These are phyloP conservation scores for Phoma sp. DNA, from an alignment of 2,329 filamentous ascomycete genomes.

Conservation along the genomic window DNA sequence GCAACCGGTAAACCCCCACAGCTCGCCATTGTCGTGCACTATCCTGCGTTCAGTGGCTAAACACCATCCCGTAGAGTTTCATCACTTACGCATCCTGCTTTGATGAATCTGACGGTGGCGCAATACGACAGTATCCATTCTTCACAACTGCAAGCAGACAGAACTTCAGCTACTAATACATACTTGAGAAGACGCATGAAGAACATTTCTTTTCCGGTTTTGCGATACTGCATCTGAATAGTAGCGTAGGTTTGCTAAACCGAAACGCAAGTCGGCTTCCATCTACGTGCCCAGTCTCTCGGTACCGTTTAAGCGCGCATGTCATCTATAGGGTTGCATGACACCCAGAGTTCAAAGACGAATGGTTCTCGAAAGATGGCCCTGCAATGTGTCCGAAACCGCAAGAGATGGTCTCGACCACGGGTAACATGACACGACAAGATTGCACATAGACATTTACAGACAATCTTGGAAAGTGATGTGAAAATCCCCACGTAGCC, in stretches of 20 bases:
- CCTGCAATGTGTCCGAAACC: constrained; percentile 7
- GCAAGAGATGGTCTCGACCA: constrained; percentile 2
- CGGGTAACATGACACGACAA: not conserved
- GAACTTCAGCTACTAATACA: not conserved
- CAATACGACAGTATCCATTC: not conserved
- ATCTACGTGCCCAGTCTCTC: constrained; percentile 14
- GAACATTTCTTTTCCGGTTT: constrained; percentile 18
- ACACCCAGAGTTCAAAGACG: not conserved
- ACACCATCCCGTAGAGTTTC: not conserved
- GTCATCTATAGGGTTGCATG: not conserved
- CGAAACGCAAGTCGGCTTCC: constrained; percentile 25
- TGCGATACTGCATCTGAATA: constrained; percentile 21
- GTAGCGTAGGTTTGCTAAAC: constrained; percentile 15
- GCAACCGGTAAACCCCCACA: constrained; percentile 6
- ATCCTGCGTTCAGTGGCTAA: not conserved
- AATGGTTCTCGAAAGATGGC: not conserved
- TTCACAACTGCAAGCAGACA: too few relatives aligned
- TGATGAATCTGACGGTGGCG: not conserved
- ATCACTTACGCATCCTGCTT: not conserved
- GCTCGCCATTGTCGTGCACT: not conserved
- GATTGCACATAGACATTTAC: not conserved
- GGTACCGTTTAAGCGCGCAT: constrained; percentile 24
- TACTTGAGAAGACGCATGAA: not conserved
- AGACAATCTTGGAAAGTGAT: constrained; percentile 3
- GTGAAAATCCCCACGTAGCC: not conserved